Conservation (phyloP, 2,329 filamentous ascomycete genomes). For the Diplocarpon mali region DNA sequence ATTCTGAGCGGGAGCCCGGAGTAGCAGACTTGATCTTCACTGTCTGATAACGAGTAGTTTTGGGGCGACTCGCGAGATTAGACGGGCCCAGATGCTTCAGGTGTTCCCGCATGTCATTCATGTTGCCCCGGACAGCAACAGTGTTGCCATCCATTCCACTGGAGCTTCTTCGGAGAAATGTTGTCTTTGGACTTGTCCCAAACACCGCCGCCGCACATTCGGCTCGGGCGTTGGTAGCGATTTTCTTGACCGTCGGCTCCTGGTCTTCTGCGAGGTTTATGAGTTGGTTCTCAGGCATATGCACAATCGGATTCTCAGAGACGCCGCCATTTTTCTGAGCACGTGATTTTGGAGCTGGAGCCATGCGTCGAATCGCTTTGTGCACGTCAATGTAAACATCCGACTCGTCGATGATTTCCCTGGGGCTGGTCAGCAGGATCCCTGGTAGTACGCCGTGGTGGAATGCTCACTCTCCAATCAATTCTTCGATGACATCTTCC, state of each 20-base stretch:
- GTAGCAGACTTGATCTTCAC: slow-evolving; percentile 53
- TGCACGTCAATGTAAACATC: slow-evolving; percentile 98
- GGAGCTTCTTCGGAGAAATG: slow-evolving; percentile 48
- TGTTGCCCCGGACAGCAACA: slow-evolving; percentile 47
- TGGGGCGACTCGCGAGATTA: slow-evolving; percentile 54
- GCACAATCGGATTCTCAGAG: slow-evolving; percentile 30
- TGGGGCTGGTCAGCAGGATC: slow-evolving; percentile 29
- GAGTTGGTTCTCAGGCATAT: slow-evolving; percentile 28
- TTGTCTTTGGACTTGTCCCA: slow-evolving; percentile 32
- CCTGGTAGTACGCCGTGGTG: neutral
- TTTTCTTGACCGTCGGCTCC: slow-evolving; percentile 13
- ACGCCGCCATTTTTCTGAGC: slow-evolving; percentile 43
- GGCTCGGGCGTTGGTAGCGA: slow-evolving; percentile 9
- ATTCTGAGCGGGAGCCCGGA: slow-evolving; percentile 11
- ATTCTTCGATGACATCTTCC: slow-evolving; percentile 95
- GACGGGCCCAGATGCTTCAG: slow-evolving; percentile 56
- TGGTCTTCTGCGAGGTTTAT: slow-evolving; percentile 37
- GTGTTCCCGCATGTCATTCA: slow-evolving; percentile 52
- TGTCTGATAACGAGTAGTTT: slow-evolving; percentile 47
- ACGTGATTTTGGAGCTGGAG: slow-evolving; percentile 54
- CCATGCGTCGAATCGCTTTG: slow-evolving; percentile 76
- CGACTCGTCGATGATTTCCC: slow-evolving; percentile 97
- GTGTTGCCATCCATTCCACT: slow-evolving; percentile 42
- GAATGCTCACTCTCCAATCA: slow-evolving; percentile 84
- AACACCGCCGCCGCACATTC: slow-evolving; percentile 13